Percentiles rank a stretch among this genome's conserved stretches.
These are phyloP conservation scores for Alternaria consortialis DNA, from an alignment of 2,329 filamentous ascomycete genomes.

Conservation along the genomic window DNA sequence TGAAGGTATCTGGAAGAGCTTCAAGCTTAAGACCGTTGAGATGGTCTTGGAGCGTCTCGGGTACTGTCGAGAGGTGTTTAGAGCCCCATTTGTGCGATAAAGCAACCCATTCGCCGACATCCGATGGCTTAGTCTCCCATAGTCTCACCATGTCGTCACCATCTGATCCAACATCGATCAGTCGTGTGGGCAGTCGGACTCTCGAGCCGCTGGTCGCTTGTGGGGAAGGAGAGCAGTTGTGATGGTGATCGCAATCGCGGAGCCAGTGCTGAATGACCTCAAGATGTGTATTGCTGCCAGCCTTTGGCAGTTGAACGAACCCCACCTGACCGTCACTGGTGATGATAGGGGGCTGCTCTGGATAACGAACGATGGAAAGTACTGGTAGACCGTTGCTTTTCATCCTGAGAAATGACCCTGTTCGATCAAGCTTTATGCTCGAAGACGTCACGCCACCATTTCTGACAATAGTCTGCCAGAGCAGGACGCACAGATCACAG, in stretches of 20 bases:
- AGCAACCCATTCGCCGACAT: slow-evolving; percentile 22
- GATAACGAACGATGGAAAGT: slow-evolving; percentile 7
- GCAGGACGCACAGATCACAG: neutral
- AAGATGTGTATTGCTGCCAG: slow-evolving; percentile 13
- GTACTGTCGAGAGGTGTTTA: slow-evolving; percentile 13
- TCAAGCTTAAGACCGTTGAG: neutral
- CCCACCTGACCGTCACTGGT: slow-evolving; percentile 16
- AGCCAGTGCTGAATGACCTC: slow-evolving; percentile 20
- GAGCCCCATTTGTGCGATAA: slow-evolving; percentile 29
- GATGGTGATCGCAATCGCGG: slow-evolving; percentile 19
- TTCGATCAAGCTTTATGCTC: slow-evolving; percentile 1
- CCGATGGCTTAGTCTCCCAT: neutral
- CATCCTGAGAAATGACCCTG: neutral
- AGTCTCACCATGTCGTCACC: neutral
- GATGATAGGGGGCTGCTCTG: neutral
- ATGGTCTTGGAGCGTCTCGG: slow-evolving; percentile 2
- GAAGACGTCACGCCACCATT: neutral
- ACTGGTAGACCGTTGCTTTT: neutral
- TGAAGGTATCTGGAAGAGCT: slow-evolving; percentile 27
- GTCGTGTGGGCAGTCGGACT: slow-evolving; percentile 13
- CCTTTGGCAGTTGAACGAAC: slow-evolving; percentile 16
- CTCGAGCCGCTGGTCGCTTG: neutral
- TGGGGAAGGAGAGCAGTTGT: neutral
- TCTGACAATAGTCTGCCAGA: neutral
- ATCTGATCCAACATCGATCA: slow-evolving; percentile 18